A percentile compares a stretch with the other conserved stretches of the same genome.
Conservation (phyloP, 1,284 basidiomycete species). For the Sparassis latifolia region DNA sequence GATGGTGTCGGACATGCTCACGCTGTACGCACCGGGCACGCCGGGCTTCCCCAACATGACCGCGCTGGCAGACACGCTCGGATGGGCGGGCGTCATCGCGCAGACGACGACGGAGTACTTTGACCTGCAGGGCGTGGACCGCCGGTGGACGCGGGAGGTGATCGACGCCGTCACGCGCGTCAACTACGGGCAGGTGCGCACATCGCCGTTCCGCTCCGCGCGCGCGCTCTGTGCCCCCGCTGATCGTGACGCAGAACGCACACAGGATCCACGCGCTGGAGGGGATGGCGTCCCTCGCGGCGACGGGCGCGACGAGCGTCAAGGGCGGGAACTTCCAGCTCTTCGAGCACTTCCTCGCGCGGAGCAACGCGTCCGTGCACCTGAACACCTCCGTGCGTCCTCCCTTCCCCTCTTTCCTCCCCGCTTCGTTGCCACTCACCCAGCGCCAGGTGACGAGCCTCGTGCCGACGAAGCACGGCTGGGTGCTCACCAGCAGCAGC, state of each 20-base stretch:
- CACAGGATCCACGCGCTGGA: slow-evolving; percentile 78
- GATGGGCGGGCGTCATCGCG: slow-evolving; percentile 46
- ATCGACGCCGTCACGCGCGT: slow-evolving; percentile 82
- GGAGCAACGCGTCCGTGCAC: slow-evolving; percentile 62
- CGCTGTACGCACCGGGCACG: slow-evolving; percentile 52
- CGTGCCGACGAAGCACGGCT: too few species aligned
- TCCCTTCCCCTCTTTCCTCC: not conserved
- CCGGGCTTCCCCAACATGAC: slow-evolving; percentile 63
- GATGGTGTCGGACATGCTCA: slow-evolving; percentile 49
- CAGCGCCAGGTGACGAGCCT: too few species aligned
- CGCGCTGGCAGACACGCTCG: slow-evolving; percentile 46
- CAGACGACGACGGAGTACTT: slow-evolving; percentile 61
- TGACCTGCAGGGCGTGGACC: slow-evolving; percentile 45
- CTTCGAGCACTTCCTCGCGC: slow-evolving; percentile 76
- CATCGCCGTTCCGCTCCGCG: not conserved
- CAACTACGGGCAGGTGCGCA: slow-evolving; percentile 78
- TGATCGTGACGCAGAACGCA: slow-evolving; percentile 42
- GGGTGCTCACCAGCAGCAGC: too few species aligned
- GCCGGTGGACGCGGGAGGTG: slow-evolving; percentile 68
- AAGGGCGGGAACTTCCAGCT: slow-evolving; percentile 82
- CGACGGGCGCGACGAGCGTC: slow-evolving; percentile 62
- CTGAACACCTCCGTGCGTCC: slow-evolving; percentile 57
- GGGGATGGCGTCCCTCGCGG: slow-evolving; percentile 69
- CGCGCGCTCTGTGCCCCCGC: not conserved
- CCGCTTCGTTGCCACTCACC: too few species aligned